Conservation (phyloP, 176 grass and related monocot species). For the Carex myosuroides region DNA sequence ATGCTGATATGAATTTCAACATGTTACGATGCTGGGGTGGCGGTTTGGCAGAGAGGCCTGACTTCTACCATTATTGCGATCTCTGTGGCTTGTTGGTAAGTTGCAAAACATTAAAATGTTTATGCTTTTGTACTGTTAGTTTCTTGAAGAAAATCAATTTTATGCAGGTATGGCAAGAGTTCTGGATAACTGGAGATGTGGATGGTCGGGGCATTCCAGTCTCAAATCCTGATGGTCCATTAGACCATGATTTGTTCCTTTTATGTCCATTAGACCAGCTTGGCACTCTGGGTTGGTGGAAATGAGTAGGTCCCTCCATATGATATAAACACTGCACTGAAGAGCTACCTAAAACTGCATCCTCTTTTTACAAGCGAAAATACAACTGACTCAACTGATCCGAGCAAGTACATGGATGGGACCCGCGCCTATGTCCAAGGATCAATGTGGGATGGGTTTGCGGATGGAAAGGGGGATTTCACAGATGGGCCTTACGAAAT, state of each 20-base stretch:
- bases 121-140: not conserved
- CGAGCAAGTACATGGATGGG: constrained; percentile 88
- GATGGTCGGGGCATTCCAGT: constrained; percentile 80
- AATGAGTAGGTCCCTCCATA: constrained; percentile 86
- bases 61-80: constrained; percentile 90
- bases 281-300: constrained; percentile 97
- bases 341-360: constrained; percentile 70
- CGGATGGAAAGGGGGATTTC: constrained; percentile 60
- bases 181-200: constrained; percentile 98
- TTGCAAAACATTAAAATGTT: not conserved
- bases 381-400: constrained; percentile 41
- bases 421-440: constrained; percentile 84
- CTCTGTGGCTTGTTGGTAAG: constrained; percentile 81
- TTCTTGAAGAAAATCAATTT: constrained; percentile 19
- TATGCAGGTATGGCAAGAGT: constrained; percentile 93
- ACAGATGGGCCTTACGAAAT: constrained; percentile 96
- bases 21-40: constrained; percentile 98
- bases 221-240: constrained; percentile 70
- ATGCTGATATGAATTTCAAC: constrained; percentile 96
- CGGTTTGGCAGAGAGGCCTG: constrained; percentile 79
- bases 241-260: constrained; percentile 92
- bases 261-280: constrained; percentile 79
- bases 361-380: constrained; percentile 46
- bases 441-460: constrained; percentile 99
- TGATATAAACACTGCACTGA: constrained; percentile 73